phyloP scores from a whole-genome alignment of 768 basidiomycete species.

The Leucocoprinus leucothites region DNA sequence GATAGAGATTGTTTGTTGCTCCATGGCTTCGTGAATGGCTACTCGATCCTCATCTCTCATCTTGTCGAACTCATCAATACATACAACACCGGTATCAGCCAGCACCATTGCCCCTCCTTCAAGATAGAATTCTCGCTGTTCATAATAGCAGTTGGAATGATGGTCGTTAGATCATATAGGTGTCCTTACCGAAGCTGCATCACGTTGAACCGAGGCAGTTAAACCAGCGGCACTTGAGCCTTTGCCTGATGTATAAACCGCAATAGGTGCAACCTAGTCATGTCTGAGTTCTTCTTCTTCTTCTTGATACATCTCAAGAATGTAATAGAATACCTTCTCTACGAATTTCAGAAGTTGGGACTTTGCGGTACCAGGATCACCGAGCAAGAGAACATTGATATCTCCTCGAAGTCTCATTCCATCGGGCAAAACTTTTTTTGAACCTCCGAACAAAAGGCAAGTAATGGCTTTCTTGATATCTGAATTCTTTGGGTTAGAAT shows the following conservation, averaged over 20 bases:
- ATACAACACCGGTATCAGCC: constrained; percentile 96
- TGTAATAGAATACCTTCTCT: constrained; percentile 63
- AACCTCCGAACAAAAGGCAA: constrained; percentile 95
- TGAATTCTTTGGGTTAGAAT: constrained; percentile 26
- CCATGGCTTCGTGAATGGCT: constrained; percentile 99
- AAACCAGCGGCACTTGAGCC: constrained; percentile 98
- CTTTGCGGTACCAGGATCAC: constrained; percentile 98
- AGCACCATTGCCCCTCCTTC: constrained; percentile 99
- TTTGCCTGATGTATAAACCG: constrained; percentile 98
- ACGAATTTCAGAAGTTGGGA: constrained; percentile 98
- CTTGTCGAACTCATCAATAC: constrained; percentile 99
- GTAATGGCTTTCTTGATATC: constrained; percentile 99
- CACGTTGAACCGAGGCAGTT: constrained; percentile 95
- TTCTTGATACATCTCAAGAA: too few species aligned
- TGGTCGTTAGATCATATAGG: neutral
- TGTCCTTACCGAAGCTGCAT: constrained; percentile 73
- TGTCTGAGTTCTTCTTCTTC: too few species aligned
- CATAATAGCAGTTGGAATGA: constrained; percentile 7
- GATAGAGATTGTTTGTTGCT: constrained; percentile 99
- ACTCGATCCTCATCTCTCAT: constrained; percentile 99
- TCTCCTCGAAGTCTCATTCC: constrained; percentile 97
- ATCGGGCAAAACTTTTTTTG: constrained; percentile 95
- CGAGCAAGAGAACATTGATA: constrained; percentile 94
- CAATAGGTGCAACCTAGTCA: constrained; percentile 86
- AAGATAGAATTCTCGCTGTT: constrained; percentile 93